Base-by-base conservation (phyloP, 2,329 filamentous ascomycete genomes). In the Paracoccidioides lutzii region DNA sequence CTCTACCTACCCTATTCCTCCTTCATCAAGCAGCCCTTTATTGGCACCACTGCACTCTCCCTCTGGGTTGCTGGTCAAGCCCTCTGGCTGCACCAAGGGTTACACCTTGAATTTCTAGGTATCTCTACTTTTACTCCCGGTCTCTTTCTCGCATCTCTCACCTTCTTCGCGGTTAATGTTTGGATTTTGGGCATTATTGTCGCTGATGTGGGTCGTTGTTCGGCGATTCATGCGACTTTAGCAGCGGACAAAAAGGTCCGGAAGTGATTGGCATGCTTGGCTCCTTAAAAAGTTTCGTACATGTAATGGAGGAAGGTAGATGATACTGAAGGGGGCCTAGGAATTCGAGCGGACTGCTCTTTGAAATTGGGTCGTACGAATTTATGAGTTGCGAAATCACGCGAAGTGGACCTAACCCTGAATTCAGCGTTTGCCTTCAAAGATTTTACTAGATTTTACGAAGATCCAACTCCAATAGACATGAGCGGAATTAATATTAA, bases 181-280 rank as follows among this genome's bases (percentile, higher is more conserved):
- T 94, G 88, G 83, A 88, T 97, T 55, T 68, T 98, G 42, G 87
- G 88, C 0, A 75, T 94, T 49, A 83, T 97, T 45, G 79, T 96
- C 5, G 67, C 68, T 1, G 93, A 97, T 69, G 76, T 78, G 30
- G 71, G 70, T 4, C 5, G 5, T 1, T 56, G 57, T 41, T 6
- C 48, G 7, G 48, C 12, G 4, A 32, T 30, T 14, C 30, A 32
- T 48, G 9, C 12, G 32, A 9, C 41, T 12, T 10, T 52, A 32
- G 6, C 10, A 10, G 10, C 35, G 9, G 5, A 15, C 4, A 10
- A 3, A 15, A 40, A 22, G 33, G 15, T 0, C 15, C 33, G 5
- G 33, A 32, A 38, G 35, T 51, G 48, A 41, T 14, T 6, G 5
- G 12, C 3, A 38, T 37, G 7, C 4, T 40, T 51, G 33, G 35